These are phyloP conservation scores for Tylopilus balloui DNA, from an alignment of 768 basidiomycete species.

Conservation along the genomic window DNA sequence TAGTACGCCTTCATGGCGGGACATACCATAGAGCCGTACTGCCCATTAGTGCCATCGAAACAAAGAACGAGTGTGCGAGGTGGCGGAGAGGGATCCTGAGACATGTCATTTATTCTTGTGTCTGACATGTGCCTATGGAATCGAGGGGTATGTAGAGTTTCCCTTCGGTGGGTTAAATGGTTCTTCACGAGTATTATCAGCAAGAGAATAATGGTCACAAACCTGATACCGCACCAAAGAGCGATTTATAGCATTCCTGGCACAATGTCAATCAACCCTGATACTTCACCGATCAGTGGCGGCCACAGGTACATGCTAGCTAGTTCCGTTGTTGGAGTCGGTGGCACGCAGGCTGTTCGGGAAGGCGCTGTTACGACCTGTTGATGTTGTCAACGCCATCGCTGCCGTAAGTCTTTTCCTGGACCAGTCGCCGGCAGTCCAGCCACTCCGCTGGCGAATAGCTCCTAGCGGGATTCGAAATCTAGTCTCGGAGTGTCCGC, in stretches of 20 bases:
- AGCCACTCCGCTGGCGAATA: no score
- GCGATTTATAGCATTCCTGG: conserved; percentile 7
- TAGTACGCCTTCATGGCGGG: background rate
- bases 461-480: no score
- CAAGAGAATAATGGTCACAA: background rate
- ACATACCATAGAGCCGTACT: conserved; percentile 47
- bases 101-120: background rate
- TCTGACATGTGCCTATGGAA: conserved; percentile 16
- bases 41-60: conserved; percentile 63
- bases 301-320: background rate
- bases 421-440: background rate
- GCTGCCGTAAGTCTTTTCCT: background rate
- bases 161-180: background rate
- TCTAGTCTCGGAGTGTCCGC: no score
- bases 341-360: background rate
- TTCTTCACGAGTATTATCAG: background rate
- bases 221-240: no score
- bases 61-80: conserved; percentile 55
- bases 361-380: background rate
- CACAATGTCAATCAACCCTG: background rate
- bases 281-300: background rate
- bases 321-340: background rate
- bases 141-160: background rate
- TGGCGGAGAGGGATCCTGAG: background rate
- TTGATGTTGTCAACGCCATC: background rate